A percentile compares a stretch with the other conserved stretches of the same genome.
Evolutionary conservation across 257 asterid genomes (phyloP).

Genomic region (Cordia subcordata): DNA sequence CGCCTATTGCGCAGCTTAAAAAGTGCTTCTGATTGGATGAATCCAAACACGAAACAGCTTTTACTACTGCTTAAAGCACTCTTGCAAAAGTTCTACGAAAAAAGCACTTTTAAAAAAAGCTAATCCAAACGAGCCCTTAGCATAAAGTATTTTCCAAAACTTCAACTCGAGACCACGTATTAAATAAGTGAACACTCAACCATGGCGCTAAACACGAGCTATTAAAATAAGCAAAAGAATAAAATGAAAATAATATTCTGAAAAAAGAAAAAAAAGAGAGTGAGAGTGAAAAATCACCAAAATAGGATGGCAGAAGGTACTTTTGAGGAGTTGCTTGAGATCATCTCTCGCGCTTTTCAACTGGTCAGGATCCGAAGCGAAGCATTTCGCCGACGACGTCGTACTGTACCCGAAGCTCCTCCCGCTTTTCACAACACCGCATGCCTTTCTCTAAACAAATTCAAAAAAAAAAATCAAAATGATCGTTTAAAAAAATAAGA

Average conservation of each 20-base stretch:
- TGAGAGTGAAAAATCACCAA: slow-evolving; percentile 31
- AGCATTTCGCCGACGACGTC: slow-evolving; percentile 60
- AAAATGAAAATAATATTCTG: no score
- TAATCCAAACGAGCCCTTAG: no score
- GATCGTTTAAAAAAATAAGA: neutral
- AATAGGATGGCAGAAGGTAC: slow-evolving; percentile 76
- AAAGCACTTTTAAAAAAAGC: no score
- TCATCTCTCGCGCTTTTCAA: slow-evolving; percentile 89
- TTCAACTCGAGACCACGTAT: no score
- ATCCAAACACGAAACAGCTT: no score
- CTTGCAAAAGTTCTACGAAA: no score
- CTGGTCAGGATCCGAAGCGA: slow-evolving; percentile 69
- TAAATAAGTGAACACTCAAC: no score
- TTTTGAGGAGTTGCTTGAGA: slow-evolving; percentile 60
- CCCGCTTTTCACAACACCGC: slow-evolving; percentile 32
- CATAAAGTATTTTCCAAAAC: no score
- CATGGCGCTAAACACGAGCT: no score
- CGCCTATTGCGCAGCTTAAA: no score
- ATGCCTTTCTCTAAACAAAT: slow-evolving; percentile 35
- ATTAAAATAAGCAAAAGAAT: neutral
- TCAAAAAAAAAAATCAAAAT: neutral
- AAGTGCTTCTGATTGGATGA: no score
- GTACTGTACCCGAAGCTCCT: slow-evolving; percentile 36
- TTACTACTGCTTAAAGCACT: no score
- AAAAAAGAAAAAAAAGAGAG: neutral